These are phyloP conservation scores for Loxodes magnus DNA, from an alignment of 73 alveolate genomes.

Conservation along the genomic window DNA sequence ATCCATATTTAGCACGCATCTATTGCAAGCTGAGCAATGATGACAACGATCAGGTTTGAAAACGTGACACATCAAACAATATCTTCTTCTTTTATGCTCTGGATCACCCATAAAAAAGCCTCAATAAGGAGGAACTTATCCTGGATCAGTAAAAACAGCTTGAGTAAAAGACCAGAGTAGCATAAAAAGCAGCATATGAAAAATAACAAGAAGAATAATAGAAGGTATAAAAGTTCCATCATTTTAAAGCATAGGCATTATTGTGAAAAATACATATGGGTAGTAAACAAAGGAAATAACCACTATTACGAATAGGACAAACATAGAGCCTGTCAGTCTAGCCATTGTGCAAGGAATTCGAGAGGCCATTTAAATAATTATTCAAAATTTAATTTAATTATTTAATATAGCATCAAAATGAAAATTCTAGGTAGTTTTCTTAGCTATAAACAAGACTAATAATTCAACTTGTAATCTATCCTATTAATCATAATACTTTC, in stretches of 20 bases:
- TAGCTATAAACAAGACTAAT: too few species aligned
- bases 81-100: slow-evolving; percentile 71
- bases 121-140: slow-evolving; percentile 94
- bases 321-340: too few species aligned
- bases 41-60: slow-evolving; percentile 94
- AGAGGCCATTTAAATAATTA: too few species aligned
- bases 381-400: too few species aligned
- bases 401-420: too few species aligned
- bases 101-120: slow-evolving; percentile 87
- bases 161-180: slow-evolving; percentile 76
- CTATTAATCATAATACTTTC: too few species aligned
- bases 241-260: neutral
- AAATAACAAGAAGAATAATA: neutral
- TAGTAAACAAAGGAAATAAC: slow-evolving; percentile 8
- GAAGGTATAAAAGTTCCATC: neutral
- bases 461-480: too few species aligned
- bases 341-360: too few species aligned
- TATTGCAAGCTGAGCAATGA: slow-evolving; percentile 94
- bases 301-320: slow-evolving; percentile 7
- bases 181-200: slow-evolving; percentile 29
- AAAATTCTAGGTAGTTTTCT: too few species aligned
- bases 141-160: slow-evolving; percentile 90
- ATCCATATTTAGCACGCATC: slow-evolving; percentile 94
- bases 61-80: slow-evolving; percentile 84
- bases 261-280: neutral